These are phyloP conservation scores for Cercospora beticola DNA, from an alignment of 2,329 filamentous ascomycete species.

Conservation along the genomic window DNA sequence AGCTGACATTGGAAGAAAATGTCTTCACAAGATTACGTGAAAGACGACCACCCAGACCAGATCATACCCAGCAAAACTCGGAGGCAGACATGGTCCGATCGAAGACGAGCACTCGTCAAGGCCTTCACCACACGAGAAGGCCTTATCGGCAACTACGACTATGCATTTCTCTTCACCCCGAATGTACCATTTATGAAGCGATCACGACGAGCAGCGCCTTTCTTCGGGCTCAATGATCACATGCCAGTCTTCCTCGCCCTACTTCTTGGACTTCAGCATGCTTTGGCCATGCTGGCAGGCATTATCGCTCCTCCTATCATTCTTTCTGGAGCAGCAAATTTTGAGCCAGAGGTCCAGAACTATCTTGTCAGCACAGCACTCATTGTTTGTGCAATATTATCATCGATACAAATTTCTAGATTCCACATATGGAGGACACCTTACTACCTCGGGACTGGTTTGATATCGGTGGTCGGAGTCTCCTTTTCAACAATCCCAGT, in stretches of 20 bases:
- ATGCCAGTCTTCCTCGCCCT: slow-evolving; percentile 75
- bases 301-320: slow-evolving; percentile 79
- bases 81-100: slow-evolving; percentile 45
- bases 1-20: slow-evolving; percentile 14
- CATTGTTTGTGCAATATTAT: slow-evolving; percentile 75
- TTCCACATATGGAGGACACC: slow-evolving; percentile 71
- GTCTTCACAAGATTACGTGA: slow-evolving; percentile 34
- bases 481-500: slow-evolving; percentile 76
- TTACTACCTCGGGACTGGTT: slow-evolving; percentile 74
- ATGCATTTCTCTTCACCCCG: slow-evolving; percentile 78
- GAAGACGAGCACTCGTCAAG: slow-evolving; percentile 42
- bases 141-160: slow-evolving; percentile 83
- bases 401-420: slow-evolving; percentile 72
- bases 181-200: slow-evolving; percentile 80
- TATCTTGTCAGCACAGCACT: slow-evolving; percentile 78
- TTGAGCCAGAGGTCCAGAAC: slow-evolving; percentile 61
- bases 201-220: slow-evolving; percentile 62
- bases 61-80: slow-evolving; percentile 44
- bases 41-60: slow-evolving; percentile 46
- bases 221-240: slow-evolving; percentile 77
- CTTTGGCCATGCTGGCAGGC: slow-evolving; percentile 67
- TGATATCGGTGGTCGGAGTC: slow-evolving; percentile 77
- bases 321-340: slow-evolving; percentile 65
- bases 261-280: slow-evolving; percentile 75
- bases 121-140: slow-evolving; percentile 60